phyloP scores from a whole-genome alignment of 148 eudicot species.

The Chenopodium formosanum region DNA sequence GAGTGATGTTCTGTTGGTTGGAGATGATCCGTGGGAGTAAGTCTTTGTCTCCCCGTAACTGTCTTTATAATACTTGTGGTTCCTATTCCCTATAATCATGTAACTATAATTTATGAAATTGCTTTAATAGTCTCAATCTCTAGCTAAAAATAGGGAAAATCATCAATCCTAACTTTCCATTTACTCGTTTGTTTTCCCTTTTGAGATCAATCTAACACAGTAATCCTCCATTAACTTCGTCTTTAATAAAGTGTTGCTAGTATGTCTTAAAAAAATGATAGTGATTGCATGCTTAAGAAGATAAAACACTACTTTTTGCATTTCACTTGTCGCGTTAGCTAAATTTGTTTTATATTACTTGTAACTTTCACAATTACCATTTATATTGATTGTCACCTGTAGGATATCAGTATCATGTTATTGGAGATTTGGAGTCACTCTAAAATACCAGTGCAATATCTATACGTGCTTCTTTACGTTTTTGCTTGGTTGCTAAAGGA shows the following conservation, averaged over 20 bases:
- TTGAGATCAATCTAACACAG: too few relatives aligned
- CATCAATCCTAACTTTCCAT: too few relatives aligned
- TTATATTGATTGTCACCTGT: neutral
- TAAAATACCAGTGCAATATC: neutral
- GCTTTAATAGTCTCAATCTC: neutral
- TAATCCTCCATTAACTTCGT: too few relatives aligned
- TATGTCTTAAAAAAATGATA: neutral
- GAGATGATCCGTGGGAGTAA: slow-evolving; percentile 99
- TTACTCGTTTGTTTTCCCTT: too few relatives aligned
- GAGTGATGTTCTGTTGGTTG: slow-evolving; percentile 88
- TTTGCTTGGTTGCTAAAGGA: neutral
- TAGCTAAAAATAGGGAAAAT: neutral
- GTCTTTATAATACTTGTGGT: neutral
- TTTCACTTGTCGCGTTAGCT: neutral
- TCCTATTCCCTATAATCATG: neutral
- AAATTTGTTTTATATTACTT: too few relatives aligned
- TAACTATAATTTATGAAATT: neutral
- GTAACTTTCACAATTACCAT: neutral
- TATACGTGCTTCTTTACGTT: neutral
- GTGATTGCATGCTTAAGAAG: neutral
- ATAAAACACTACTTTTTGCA: neutral
- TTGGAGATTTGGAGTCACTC: neutral
- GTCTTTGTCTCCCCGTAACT: slow-evolving; percentile 24
- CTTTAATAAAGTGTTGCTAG: too few relatives aligned
- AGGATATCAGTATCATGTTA: neutral